Evolutionary conservation across 2,329 filamentous ascomycete genomes (phyloP).

Genomic region (Penicillium sclerotiorum): DNA sequence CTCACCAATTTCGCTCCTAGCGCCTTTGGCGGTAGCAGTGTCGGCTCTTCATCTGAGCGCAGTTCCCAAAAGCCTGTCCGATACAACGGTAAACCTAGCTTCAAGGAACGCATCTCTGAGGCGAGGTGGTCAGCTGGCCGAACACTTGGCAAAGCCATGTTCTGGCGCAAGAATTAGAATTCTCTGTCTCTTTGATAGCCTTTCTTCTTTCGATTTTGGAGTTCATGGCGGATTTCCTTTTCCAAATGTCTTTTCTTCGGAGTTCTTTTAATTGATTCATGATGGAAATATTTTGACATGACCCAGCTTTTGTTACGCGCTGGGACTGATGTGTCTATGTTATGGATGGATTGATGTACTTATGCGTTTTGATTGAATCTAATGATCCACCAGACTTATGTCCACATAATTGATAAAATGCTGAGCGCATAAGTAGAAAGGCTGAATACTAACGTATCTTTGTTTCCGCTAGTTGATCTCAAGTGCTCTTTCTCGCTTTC

Average conservation of each 20-base stretch:
- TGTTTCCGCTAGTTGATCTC: no score
- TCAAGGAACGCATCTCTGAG: constrained; percentile 41
- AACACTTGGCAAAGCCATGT: constrained; percentile 38
- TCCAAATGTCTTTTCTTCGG: constrained; percentile 14
- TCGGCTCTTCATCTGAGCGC: constrained; percentile 23
- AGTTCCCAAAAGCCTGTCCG: constrained; percentile 22
- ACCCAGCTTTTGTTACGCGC: constrained; percentile 5
- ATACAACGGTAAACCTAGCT: constrained; percentile 36
- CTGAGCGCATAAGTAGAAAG: no score
- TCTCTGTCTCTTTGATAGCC: constrained; percentile 5
- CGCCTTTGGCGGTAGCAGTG: constrained; percentile 25
- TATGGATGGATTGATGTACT: constrained; percentile 16
- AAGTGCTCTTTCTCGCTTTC: no score
- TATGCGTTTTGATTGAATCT: constrained; percentile 6
- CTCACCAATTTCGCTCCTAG: constrained; percentile 31
- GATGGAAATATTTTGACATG: constrained; percentile 28
- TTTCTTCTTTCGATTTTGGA: constrained; percentile 2
- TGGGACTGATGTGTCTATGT: constrained; percentile 18
- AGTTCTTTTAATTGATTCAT: constrained; percentile 17
- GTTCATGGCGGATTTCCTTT: not conserved
- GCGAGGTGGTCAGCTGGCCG: constrained; percentile 38
- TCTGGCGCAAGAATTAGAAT: constrained; percentile 39
- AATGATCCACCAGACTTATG: not conserved
- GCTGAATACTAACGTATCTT: no score
- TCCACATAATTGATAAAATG: no score